These are phyloP conservation scores for Chlamydomonas urium DNA, from an alignment of 139 green algal species.

Conservation along the genomic window DNA sequence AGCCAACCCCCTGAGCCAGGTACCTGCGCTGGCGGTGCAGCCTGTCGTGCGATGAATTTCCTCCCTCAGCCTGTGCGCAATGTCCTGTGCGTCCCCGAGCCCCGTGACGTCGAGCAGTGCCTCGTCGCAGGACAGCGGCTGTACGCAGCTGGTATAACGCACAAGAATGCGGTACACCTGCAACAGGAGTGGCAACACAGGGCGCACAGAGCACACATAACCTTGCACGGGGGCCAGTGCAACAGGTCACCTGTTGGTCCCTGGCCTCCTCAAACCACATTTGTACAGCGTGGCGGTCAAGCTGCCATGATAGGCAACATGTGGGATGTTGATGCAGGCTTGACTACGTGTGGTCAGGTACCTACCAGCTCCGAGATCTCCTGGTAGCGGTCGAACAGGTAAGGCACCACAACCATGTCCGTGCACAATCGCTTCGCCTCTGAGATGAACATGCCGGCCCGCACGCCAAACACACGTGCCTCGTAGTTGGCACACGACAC, in stretches of 20 bases:
- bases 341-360: no score
- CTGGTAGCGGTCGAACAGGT: slow-evolving; percentile 92
- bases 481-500: slow-evolving; percentile 87
- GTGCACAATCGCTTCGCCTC: slow-evolving; percentile 85
- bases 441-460: slow-evolving; percentile 81
- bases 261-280: neutral
- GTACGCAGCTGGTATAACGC: slow-evolving; percentile 57
- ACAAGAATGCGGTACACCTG: slow-evolving; percentile 81
- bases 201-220: neutral
- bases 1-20: no score
- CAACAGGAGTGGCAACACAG: no score
- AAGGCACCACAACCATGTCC: slow-evolving; percentile 85
- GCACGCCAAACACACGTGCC: slow-evolving; percentile 55
- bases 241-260: neutral
- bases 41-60: slow-evolving; percentile 48
- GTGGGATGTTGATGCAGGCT: no score
- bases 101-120: slow-evolving; percentile 90
- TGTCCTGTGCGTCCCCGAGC: slow-evolving; percentile 52
- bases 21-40: slow-evolving; percentile 15
- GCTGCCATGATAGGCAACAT: no score
- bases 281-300: neutral
- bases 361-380: slow-evolving; percentile 68
- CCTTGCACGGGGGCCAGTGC: neutral
- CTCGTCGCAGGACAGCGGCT: slow-evolving; percentile 92
- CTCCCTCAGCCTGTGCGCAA: slow-evolving; percentile 38